These are phyloP conservation scores for Hansenula lynferdii DNA, from an alignment of 1,139 yeast genomes.

Conservation along the genomic window DNA sequence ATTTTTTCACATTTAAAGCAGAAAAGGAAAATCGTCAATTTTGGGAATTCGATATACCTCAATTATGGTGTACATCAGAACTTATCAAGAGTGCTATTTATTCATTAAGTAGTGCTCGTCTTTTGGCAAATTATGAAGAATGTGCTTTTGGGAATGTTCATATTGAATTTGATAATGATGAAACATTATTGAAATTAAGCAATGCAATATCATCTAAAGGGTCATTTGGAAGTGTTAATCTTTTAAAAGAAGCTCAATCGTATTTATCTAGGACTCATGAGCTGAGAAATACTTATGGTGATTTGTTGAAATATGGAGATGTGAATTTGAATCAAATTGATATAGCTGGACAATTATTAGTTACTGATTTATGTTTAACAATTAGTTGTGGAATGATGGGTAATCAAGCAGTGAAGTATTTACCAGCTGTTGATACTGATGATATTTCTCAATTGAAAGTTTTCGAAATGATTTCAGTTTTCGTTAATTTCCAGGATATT, in stretches of 20 bases:
- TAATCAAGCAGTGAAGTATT: not conserved
- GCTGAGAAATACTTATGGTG: not conserved
- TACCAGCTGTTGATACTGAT: no score
- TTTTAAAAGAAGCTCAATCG: not conserved
- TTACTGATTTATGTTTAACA: not conserved
- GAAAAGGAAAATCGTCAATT: slow-evolving; percentile 6
- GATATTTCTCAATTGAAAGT: not conserved
- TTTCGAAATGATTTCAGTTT: slow-evolving; percentile 7
- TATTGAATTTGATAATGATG: not conserved
- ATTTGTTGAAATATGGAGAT: no score
- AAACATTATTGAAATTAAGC: not conserved
- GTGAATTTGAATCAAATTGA: not conserved
- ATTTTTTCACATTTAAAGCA: slow-evolving; percentile 13
- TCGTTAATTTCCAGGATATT: slow-evolving; percentile 2
- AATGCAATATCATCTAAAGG: not conserved
- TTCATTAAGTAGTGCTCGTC: slow-evolving; percentile 14
- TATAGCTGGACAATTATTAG: not conserved
- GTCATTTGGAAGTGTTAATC: not conserved
- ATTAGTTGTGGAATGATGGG: not conserved
- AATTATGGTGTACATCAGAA: slow-evolving; percentile 12
- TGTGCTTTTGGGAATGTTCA: not conserved
- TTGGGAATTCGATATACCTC: slow-evolving; percentile 15
- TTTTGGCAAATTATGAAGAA: slow-evolving; percentile 5
- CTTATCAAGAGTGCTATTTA: slow-evolving; percentile 14
- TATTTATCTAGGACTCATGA: not conserved